Evolutionary conservation across 1,284 basidiomycete genomes (phyloP).

Genomic region (Anthracocystis walkeri): DNA sequence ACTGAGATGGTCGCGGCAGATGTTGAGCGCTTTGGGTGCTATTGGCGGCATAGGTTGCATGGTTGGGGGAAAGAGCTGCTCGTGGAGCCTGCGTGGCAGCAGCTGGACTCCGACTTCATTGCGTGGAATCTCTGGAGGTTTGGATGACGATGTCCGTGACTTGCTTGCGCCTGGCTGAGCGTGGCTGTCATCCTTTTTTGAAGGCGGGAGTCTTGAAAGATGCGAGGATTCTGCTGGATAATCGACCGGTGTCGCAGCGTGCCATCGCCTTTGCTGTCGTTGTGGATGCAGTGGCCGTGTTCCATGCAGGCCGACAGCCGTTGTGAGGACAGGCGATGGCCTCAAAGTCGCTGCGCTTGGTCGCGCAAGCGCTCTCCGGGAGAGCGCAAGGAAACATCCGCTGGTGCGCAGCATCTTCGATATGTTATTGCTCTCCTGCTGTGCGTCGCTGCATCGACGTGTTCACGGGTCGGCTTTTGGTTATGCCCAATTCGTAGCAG

Average conservation of each 20-base stretch:
- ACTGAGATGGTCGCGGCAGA: constrained; percentile 82
- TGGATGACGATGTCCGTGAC: neutral
- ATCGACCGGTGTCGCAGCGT: constrained; percentile 35
- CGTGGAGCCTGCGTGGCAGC: constrained; percentile 81
- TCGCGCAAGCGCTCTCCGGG: neutral
- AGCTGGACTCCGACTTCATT: constrained; percentile 94
- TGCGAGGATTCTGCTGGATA: constrained; percentile 11
- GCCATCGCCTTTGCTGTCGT: constrained; percentile 32
- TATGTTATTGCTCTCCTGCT: neutral
- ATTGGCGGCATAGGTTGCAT: constrained; percentile 78
- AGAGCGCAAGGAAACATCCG: neutral
- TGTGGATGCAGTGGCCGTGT: neutral
- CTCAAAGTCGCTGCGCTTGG: neutral
- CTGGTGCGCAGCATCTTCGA: neutral
- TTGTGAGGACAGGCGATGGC: neutral
- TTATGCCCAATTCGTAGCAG: neutral
- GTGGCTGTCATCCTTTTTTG: constrained; percentile 1
- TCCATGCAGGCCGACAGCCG: neutral
- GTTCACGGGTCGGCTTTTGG: neutral
- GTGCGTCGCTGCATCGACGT: neutral
- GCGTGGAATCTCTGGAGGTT: constrained; percentile 65
- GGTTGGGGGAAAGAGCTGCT: constrained; percentile 80
- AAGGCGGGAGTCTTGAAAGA: constrained; percentile 8
- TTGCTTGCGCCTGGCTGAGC: neutral
- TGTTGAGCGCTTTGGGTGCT: constrained; percentile 76